Evolutionary conservation across 2,329 filamentous ascomycete species (phyloP).

Genomic region (Corynespora cassiicola): DNA sequence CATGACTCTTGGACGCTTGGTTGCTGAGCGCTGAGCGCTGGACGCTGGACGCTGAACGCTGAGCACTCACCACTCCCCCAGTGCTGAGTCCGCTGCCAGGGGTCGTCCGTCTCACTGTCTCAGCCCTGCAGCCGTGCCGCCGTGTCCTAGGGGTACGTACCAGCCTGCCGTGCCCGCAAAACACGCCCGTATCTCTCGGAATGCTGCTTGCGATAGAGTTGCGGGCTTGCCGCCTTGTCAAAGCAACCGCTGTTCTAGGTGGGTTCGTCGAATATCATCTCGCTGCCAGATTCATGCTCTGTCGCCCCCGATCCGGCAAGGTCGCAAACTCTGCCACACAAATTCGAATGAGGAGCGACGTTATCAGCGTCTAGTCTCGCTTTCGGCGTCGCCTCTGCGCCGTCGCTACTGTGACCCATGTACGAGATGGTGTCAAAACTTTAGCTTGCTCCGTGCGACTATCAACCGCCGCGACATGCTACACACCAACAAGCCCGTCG

Average conservation of each 20-base stretch:
- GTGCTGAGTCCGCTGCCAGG: conserved; percentile 21
- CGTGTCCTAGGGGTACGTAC: conserved; percentile 10
- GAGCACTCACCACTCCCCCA: too few species aligned
- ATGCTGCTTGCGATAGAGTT: conserved; percentile 7
- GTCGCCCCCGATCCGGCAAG: conserved; percentile 13
- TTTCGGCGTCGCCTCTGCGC: conserved; percentile 13
- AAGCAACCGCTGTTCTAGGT: too few species aligned
- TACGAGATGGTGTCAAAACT: conserved; percentile 6
- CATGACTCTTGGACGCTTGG: conserved; percentile 1
- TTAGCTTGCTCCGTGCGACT: not conserved
- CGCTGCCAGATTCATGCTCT: too few species aligned
- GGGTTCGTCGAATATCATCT: too few species aligned
- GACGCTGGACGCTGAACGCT: too few species aligned
- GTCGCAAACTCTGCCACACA: conserved; percentile 18
- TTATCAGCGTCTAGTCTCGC: conserved; percentile 24
- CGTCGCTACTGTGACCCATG: not conserved
- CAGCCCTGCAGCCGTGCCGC: conserved; percentile 37
- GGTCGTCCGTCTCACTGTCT: conserved; percentile 29
- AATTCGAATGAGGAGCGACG: conserved; percentile 20
- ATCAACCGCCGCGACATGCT: too few species aligned
- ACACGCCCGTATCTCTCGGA: conserved; percentile 1
- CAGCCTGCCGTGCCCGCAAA: conserved; percentile 5
- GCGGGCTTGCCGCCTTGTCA: conserved; percentile 17
- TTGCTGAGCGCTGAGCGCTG: conserved; percentile 3
- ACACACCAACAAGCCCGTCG: not conserved